Evolutionary conservation across 73 alveolate genomes (phyloP).

Genomic region (Paramecium octaurelia): DNA sequence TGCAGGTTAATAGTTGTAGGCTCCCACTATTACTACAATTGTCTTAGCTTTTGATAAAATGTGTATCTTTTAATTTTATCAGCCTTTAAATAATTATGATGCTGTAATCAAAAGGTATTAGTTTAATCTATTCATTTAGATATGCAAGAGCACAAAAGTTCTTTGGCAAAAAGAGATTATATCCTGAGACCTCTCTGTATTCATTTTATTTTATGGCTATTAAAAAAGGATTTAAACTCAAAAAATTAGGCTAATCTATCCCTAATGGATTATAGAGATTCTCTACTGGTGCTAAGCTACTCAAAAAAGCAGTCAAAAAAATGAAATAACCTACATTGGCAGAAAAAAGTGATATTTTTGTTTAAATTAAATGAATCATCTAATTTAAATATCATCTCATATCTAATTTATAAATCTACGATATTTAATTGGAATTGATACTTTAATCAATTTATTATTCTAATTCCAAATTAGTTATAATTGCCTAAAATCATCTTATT

Average conservation of each 20-base stretch:
- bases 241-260: not conserved
- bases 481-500: too few relatives aligned
- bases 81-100: slow-evolving; percentile 16
- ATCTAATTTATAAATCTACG: too few relatives aligned
- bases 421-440: too few relatives aligned
- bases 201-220: slow-evolving; percentile 2
- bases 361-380: not conserved
- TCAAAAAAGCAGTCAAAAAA: not conserved
- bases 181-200: slow-evolving; percentile 25
- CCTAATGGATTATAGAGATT: not conserved
- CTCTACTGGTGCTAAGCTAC: not conserved
- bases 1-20: not conserved
- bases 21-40: slow-evolving; percentile 2
- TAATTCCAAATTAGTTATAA: too few relatives aligned
- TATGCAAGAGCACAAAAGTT: not conserved
- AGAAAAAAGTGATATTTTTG: not conserved
- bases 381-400: not conserved
- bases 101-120: not conserved
- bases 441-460: too few relatives aligned
- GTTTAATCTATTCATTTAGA: not conserved
- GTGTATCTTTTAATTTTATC: not conserved
- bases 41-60: not conserved
- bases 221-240: not conserved
- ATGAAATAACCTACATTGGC: not conserved
- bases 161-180: slow-evolving; percentile 25